Base-by-base conservation (phyloP, 2,329 filamentous ascomycete species). In the Aureobasidium sp. region DNA sequence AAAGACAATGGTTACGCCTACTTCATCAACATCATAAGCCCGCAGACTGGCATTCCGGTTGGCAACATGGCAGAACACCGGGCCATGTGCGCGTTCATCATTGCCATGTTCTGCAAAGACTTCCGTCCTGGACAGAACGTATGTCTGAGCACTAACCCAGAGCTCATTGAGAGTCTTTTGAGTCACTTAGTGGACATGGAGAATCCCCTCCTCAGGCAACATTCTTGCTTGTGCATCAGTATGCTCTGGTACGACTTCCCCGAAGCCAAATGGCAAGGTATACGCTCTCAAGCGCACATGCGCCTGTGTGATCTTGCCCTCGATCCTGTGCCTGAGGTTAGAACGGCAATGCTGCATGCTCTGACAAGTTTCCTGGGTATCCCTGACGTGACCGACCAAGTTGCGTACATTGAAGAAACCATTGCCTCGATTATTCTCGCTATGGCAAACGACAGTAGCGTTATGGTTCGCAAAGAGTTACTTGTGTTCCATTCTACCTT, bases 1-100 rank as follows among this genome's bases (percentile, higher is more conserved):
- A 97, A 97, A 75, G 94, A 99, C 71, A 96, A 92, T 69, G 94
- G 94, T 7, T 97, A 96, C 71, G 90, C 91, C 69, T 99, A 99
- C 76, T 99, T 99, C 73, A 91, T 94, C 58, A 88, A 87, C 64
- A 96, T 97, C 59, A 82, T 97, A 66, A 93, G 92, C 69, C 91
- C 92, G 14, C 66, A 67, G n/a, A 66, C 66, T 68, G 76, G 85
- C 2, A 87, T 97, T 54, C 91, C 91, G 0, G 88, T 96, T 27
- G 62, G 62, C 13, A 95, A 97, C 71, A 87, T 87, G 60, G 90
- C 91, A 67, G 94, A 97, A 76, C 94, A 99, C 78, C 91, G 95
- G 70, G 94, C 94, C 47, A 99, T 99, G 94, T 97, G 94, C 73
- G 92, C 94, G 1, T 99, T 99, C 72, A 96, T 99, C 64, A 85